Percentiles rank a stretch among this genome's conserved stretches.
phyloP scores from a whole-genome alignment of 768 basidiomycete species.

The Lyophyllum semitale region DNA sequence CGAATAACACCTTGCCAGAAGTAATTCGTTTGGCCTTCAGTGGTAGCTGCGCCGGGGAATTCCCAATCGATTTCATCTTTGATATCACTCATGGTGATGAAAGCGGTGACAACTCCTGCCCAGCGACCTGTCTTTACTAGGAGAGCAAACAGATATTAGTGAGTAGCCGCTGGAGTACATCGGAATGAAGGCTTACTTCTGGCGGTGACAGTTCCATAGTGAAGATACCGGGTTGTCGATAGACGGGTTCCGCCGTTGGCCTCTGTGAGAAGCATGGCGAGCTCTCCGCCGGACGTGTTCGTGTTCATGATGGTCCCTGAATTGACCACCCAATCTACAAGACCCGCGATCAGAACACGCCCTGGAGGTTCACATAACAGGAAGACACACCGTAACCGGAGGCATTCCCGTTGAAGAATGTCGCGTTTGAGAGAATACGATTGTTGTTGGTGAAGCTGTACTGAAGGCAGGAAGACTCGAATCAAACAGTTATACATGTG shows the following conservation, averaged over 20 bases:
- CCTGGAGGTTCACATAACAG: constrained; percentile 2
- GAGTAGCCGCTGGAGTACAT: background rate
- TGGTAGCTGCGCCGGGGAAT: constrained; percentile 65
- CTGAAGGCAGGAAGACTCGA: constrained; percentile 29
- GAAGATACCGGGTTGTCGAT: constrained; percentile 78
- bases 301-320: constrained; percentile 67
- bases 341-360: background rate
- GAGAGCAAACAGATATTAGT: background rate
- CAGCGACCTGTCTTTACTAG: constrained; percentile 79
- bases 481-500: background rate
- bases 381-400: constrained; percentile 55
- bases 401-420: constrained; percentile 74
- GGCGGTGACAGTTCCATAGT: constrained; percentile 78
- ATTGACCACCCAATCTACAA: constrained; percentile 70
- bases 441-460: constrained; percentile 66
- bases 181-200: constrained; percentile 37
- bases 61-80: constrained; percentile 92
- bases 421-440: constrained; percentile 65
- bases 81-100: constrained; percentile 82
- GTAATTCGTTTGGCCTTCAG: constrained; percentile 74
- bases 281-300: constrained; percentile 61
- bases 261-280: constrained; percentile 69
- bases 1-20: constrained; percentile 78
- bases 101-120: constrained; percentile 82
- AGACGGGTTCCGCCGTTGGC: constrained; percentile 75